Base-by-base conservation (phyloP, 345 rosid species). In the Sapria himalayana region DNA sequence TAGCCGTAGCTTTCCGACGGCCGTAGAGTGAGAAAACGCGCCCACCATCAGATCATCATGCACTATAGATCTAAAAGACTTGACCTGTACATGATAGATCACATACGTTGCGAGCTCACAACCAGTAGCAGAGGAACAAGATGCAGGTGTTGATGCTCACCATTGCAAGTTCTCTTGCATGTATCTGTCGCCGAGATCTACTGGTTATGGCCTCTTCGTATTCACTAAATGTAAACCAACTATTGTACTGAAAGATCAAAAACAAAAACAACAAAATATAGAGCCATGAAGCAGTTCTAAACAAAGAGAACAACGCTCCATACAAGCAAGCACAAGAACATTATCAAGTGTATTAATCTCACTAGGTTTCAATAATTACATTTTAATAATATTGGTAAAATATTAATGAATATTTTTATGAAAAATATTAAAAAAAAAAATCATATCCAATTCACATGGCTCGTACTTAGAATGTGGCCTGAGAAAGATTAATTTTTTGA, bases 31-130 rank as follows among this genome's bases (percentile, higher is more conserved):
- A 32, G 93, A 74, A 66, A 79, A 86, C 47, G 93, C 81, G 47
- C 93, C 93, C 31, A 82, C 80, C 94, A 86, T 86, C 98, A 82
- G 81, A 48, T 70, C 78, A 55, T 86, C 61, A 54, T 78, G 93
- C 80, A 61, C 76, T 93, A 89, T 79, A 44, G 75, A 64, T 65
- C 94, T 76, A 48, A 78, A 82, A 29, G 94, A 82, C 58, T 76
- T 89, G 42, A 89, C 94, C 93, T 89, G 73, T 55, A 66, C 39
- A 56, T 41, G 57, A 46, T 29, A 25, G 9, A 48, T 50, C 22
- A 7, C 15, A n/a, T 14, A 8, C 33, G 37, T 7, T 33, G 19
- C 27, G 22, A 18, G 3, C 41, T 31, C 15, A 22, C 9, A 6
- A 43, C 16, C 22, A 14, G 32, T 24, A 33, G 1, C 32, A 25